Evolutionary conservation across 2,329 filamentous ascomycete genomes (phyloP), one percentile per base, ranked within the genome.

Genomic region (Tolypocladium cylindrosporum): DNA sequence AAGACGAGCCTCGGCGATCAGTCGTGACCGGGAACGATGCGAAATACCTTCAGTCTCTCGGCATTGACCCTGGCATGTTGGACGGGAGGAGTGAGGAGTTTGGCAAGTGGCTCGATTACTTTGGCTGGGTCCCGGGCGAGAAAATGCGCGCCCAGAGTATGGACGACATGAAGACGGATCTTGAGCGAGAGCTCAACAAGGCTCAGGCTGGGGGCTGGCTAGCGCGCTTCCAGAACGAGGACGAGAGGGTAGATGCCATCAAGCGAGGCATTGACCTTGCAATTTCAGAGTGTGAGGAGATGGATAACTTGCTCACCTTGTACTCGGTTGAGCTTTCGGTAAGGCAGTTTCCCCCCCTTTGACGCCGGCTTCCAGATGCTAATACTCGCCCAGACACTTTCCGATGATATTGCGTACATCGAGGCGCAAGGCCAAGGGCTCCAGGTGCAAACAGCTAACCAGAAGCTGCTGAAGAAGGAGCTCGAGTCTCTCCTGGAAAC

Each of bases 351-450:
- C 14, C 58, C 10, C 10, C 10, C 8, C 39, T 11, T n/a, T 40
- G n/a, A 39, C 19, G 7, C 2, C 6, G 27, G 27, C 4, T 27
- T 42, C 48, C 42, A 42, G 24, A 31, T 36, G 39, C 42, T 54
- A 24, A 51, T 24, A 13, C 19, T 11, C 8, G 2, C 36, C 31
- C 67, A 95, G 88, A 97, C 92, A 54, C 80, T 99, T 37, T 91
- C 92, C 58, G 93, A 97, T 55, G 94, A 99, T 66, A 95, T 99
- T 65, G 87, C 91, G 4, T 97, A 95, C 69, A 97, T 99, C 63
- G 94, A 99, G 75, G 91, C 94, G 2, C 94, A 99, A 72, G 92
- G 91, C 8, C 93, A 99, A 74, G 94, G 94, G 77, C 77, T 99
- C 53, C 94, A 99, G 68, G 93, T 99, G 8, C 94, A 97, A 73